These are phyloP conservation scores for Melaleuca alternifolia DNA, from an alignment of 345 rosid species.

Conservation along the genomic window DNA sequence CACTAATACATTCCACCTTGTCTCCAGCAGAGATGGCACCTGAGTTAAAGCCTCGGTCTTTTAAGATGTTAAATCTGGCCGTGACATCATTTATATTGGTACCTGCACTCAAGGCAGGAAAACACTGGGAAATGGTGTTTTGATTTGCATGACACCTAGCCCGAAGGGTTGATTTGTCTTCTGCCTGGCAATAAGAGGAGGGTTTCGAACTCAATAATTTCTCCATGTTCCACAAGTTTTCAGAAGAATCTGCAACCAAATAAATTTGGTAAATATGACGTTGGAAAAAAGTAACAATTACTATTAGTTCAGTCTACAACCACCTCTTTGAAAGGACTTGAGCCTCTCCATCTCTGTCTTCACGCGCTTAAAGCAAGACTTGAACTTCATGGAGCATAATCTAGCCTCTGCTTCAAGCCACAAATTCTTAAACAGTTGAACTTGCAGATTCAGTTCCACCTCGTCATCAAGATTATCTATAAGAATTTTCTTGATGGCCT, in stretches of 20 bases:
- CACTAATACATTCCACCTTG: not conserved
- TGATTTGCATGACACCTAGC: not conserved
- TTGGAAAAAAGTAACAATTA: not conserved
- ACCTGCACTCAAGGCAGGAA: not conserved
- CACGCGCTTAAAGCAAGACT: slow-evolving; percentile 58
- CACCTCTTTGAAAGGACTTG: slow-evolving; percentile 16
- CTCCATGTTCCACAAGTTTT: not conserved
- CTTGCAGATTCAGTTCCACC: slow-evolving; percentile 43
- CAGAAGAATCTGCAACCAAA: not conserved
- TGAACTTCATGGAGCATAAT: slow-evolving; percentile 53
- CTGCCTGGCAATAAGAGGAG: not conserved
- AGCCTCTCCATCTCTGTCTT: slow-evolving; percentile 40
- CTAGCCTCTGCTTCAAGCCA: slow-evolving; percentile 97
- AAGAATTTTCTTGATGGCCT: slow-evolving; percentile 73
- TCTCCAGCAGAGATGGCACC: not conserved
- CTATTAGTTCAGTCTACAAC: slow-evolving; percentile 11
- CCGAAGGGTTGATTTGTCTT: not conserved
- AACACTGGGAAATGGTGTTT: not conserved
- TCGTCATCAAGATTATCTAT: slow-evolving; percentile 42
- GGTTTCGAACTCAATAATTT: not conserved
- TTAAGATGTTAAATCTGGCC: not conserved
- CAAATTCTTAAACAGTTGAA: slow-evolving; percentile 70
- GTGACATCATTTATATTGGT: not conserved
- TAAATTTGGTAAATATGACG: not conserved
- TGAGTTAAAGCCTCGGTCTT: not conserved